Conservation (phyloP, 495 filamentous ascomycete species). For the Tetracladium marchalianum region DNA sequence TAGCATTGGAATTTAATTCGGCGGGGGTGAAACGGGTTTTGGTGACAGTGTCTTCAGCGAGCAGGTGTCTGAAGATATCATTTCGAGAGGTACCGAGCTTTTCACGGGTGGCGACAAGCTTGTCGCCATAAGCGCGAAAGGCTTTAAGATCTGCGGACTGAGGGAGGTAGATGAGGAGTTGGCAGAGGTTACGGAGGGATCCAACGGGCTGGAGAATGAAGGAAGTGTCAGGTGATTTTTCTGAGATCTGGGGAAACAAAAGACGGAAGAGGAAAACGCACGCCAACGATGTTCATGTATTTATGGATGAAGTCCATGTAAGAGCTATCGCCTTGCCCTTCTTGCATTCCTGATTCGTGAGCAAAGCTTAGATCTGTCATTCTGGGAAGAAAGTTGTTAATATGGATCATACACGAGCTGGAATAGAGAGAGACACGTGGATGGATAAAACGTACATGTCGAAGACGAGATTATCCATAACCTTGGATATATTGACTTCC, state of each 20-base stretch:
- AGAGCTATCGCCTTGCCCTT: constrained; percentile 5
- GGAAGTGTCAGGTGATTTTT: neutral
- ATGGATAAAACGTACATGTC: constrained; percentile 10
- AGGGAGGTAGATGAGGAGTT: constrained; percentile 11
- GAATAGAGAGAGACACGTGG: neutral
- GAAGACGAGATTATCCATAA: constrained; percentile 10
- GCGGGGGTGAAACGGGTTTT: constrained; percentile 2
- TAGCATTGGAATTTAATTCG: constrained; percentile 11
- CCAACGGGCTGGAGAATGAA: neutral
- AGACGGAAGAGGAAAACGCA: neutral
- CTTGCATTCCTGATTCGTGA: constrained; percentile 12
- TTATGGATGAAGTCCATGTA: constrained; percentile 13
- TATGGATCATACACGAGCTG: neutral
- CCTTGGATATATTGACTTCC: constrained; percentile 2
- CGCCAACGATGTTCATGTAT: constrained; percentile 1
- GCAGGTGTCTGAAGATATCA: constrained; percentile 14
- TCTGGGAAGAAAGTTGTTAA: neutral
- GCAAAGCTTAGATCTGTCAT: constrained; percentile 17
- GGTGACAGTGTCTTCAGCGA: constrained; percentile 4
- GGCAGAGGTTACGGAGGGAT: constrained; percentile 5
- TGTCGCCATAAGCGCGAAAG: constrained; percentile 2
- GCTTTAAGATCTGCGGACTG: constrained; percentile 2
- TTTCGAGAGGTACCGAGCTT: constrained; percentile 8
- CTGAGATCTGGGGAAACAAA: neutral
- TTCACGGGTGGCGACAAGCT: constrained; percentile 5